These are phyloP conservation scores for Claviceps sp. DNA, from an alignment of 2,329 filamentous ascomycete genomes.

Conservation along the genomic window DNA sequence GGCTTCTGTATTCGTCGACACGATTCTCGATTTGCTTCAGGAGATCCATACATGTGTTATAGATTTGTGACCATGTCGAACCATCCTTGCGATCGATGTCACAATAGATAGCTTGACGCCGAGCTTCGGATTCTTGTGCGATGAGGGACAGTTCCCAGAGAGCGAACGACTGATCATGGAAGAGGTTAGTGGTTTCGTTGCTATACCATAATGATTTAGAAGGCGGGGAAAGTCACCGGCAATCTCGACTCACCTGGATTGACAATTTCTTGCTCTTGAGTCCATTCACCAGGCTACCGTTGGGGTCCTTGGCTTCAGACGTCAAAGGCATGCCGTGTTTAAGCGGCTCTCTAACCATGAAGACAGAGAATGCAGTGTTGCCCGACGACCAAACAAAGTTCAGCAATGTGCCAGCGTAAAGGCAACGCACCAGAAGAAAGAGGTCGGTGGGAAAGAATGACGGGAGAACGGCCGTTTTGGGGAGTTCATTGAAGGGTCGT, in stretches of 20 bases:
- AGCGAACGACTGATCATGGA: constrained; percentile 52
- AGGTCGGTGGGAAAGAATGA: constrained; percentile 42
- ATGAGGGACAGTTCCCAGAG: constrained; percentile 86
- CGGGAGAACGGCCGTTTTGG: constrained; percentile 53
- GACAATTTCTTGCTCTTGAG: constrained; percentile 71
- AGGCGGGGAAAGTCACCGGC: not conserved
- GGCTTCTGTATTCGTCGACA: constrained; percentile 48
- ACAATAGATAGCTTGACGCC: constrained; percentile 69
- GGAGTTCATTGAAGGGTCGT: constrained; percentile 61
- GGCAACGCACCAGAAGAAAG: constrained; percentile 41
- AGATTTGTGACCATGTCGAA: constrained; percentile 70
- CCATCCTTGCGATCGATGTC: constrained; percentile 77
- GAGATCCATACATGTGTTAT: constrained; percentile 52
- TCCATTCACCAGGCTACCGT: constrained; percentile 75
- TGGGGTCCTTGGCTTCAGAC: constrained; percentile 76
- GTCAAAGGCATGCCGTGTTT: constrained; percentile 80
- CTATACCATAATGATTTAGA: not conserved
- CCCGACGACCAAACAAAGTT: constrained; percentile 62
- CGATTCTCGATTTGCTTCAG: constrained; percentile 54
- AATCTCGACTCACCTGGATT: constrained; percentile 43
- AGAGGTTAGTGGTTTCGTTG: constrained; percentile 9
- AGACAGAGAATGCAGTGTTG: constrained; percentile 67
- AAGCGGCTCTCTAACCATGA: constrained; percentile 66
- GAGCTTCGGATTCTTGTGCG: constrained; percentile 57
- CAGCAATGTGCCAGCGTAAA: constrained; percentile 52